Evolutionary conservation across 2,329 filamentous ascomycete species (phyloP).

Genomic region (Monascus ruber): DNA sequence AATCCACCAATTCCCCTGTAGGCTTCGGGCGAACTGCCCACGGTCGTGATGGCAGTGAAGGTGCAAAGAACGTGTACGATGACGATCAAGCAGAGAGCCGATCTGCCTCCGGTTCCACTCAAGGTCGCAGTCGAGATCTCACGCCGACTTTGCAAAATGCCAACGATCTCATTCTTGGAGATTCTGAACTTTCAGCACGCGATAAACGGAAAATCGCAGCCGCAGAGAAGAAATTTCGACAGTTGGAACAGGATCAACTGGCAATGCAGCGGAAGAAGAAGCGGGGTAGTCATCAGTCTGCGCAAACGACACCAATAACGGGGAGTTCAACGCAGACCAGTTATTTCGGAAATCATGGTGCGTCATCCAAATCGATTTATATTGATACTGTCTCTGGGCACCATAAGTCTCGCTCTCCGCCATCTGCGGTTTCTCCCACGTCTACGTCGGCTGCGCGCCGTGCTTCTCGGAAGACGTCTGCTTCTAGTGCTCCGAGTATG

Average conservation of each 20-base stretch:
- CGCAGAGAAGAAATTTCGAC: conserved; percentile 51
- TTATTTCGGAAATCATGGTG: conserved; percentile 9
- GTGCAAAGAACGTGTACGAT: conserved; percentile 39
- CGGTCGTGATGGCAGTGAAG: conserved; percentile 51
- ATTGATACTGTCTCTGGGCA: conserved; percentile 14
- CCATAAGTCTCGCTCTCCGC: conserved; percentile 26
- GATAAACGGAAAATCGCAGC: conserved; percentile 53
- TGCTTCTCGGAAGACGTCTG: conserved; percentile 19
- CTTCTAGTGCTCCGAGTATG: conserved; percentile 15
- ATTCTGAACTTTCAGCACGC: conserved; percentile 47
- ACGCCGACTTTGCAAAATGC: conserved; percentile 46
- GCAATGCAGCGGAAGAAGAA: conserved; percentile 42
- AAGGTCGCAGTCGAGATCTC: conserved; percentile 48
- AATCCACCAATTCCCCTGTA: conserved; percentile 41
- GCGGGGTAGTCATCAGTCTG: conserved; percentile 44
- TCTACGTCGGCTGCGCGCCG: conserved; percentile 14
- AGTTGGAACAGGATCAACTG: conserved; percentile 48
- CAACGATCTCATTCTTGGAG: conserved; percentile 27
- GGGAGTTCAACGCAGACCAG: conserved; percentile 24
- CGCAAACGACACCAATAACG: conserved; percentile 38
- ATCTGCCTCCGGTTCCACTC: conserved; percentile 47
- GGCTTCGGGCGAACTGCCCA: conserved; percentile 42
- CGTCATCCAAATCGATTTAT: conserved; percentile 15
- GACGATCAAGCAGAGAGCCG: conserved; percentile 46
- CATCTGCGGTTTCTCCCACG: conserved; percentile 16